Percentiles rank a stretch among this genome's conserved stretches.
phyloP scores from a whole-genome alignment of 2,329 filamentous ascomycete genomes.

The Colletotrichum neosansevieriae region DNA sequence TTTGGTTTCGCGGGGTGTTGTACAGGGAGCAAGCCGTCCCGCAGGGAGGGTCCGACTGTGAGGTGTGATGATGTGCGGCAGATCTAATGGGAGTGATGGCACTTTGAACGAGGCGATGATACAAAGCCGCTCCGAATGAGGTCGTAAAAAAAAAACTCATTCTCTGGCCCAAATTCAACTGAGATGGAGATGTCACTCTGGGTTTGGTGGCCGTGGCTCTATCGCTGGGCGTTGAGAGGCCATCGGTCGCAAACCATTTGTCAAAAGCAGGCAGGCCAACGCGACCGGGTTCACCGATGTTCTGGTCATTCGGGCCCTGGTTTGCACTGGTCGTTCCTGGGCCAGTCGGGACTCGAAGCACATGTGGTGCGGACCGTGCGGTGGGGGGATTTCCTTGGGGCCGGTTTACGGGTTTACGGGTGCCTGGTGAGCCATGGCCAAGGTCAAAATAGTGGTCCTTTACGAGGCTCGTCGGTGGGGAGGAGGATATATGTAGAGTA shows the following conservation, averaged over 20 bases:
- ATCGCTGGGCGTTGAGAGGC: constrained; percentile 8
- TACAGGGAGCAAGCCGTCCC: too few relatives aligned
- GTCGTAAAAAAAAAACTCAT: too few relatives aligned
- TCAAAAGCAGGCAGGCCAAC: constrained; percentile 1
- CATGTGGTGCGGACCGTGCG: constrained; percentile 1
- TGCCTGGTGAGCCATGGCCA: not conserved
- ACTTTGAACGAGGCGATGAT: not conserved
- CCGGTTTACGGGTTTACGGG: not conserved
- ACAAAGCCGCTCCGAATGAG: too few relatives aligned
- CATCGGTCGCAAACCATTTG: constrained; percentile 22
- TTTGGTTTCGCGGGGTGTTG: too few relatives aligned
- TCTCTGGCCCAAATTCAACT: too few relatives aligned
- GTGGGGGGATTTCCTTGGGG: not conserved
- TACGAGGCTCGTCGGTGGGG: not conserved
- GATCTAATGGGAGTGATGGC: not conserved
- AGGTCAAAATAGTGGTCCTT: constrained; percentile 3
- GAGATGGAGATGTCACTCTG: too few relatives aligned
- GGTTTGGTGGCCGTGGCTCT: not conserved
- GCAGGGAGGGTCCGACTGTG: too few relatives aligned
- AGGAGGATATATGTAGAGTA: too few relatives aligned
- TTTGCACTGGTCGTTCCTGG: constrained; percentile 25
- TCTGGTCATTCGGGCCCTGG: constrained; percentile 26
- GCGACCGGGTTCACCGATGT: constrained; percentile 31
- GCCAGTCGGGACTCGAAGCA: constrained; percentile 33
- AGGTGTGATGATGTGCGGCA: too few relatives aligned